phyloP scores from a whole-genome alignment of 495 filamentous ascomycete species.

The Elasticomyces elasticus region DNA sequence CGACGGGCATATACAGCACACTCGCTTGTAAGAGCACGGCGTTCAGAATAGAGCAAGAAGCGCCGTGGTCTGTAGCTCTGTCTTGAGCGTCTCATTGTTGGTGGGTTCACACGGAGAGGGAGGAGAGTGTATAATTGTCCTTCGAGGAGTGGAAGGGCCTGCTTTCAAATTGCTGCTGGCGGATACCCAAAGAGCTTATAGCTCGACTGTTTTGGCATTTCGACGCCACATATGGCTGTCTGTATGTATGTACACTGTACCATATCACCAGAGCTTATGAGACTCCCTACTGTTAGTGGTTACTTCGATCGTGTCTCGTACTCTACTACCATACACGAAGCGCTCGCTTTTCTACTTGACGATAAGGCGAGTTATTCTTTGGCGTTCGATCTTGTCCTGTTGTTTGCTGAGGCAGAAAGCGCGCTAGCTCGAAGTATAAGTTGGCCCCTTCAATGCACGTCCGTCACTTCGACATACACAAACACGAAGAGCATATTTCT shows the following conservation, averaged over 20 bases:
- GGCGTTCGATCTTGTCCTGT: too few species aligned
- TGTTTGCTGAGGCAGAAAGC: too few species aligned
- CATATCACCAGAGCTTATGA: background rate
- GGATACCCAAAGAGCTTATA: conserved; percentile 1
- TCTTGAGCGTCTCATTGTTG: background rate
- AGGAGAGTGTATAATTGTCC: background rate
- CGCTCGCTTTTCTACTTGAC: too few species aligned
- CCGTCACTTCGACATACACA: too few species aligned
- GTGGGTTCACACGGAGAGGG: background rate
- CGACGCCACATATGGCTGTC: background rate
- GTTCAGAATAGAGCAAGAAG: background rate
- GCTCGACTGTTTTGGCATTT: conserved; percentile 3
- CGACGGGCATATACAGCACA: background rate
- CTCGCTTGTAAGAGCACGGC: conserved; percentile 1
- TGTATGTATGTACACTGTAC: background rate
- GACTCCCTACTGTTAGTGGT: too few species aligned
- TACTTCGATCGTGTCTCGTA: too few species aligned
- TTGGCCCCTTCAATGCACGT: too few species aligned
- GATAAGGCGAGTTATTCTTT: too few species aligned
- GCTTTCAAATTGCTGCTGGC: conserved; percentile 1
- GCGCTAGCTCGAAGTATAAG: too few species aligned
- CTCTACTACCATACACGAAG: too few species aligned
- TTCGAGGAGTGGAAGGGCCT: background rate
- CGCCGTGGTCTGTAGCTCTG: background rate
- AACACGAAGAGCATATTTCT: too few species aligned